Base-by-base conservation (phyloP, 2,329 filamentous ascomycete genomes). In the Exophiala sp. region DNA sequence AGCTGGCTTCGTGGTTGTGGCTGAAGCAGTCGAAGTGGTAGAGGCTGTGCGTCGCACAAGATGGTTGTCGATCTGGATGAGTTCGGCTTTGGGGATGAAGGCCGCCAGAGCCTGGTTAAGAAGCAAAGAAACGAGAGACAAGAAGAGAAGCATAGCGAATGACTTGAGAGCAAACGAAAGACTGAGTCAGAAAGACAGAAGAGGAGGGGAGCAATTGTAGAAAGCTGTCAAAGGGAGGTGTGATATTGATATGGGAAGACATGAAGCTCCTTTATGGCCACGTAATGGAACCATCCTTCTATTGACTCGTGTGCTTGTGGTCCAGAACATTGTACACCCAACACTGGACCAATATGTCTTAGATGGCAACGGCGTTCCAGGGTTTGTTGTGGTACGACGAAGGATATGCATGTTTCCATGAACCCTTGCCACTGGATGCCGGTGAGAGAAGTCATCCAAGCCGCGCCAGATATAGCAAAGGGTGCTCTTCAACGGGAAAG, bases 81-180 rank as follows among this genome's bases (percentile, higher is more conserved):
- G 43, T 40, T 58, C 54, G 13, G 50, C 53, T 21, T 38, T 43
- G 23, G 51, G 51, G 29, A 58, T 51, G 41, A 50, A 52, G 38
- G 47, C 46, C 11, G 47, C 53, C 14, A 43, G 32, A 19, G 45
- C 45, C 22, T 46, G 53, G 37, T 38, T 34, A 16, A 51, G 42
- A 14, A 57, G 29, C 8, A 58, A 24, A 16, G 21, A 43, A 54
- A 53, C 21, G 47, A 58, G 45, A 29, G 51, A 41, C 37, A 54
- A 35, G 21, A 56, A 52, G 39, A 53, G 24, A 32, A 57, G 27
- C 52, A 54, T 55, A 54, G 44, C 45, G 53, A 52, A 44, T 29
- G 46, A 50, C 47, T 37, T 24, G 42, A 37, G 13, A n/a, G 18
- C 23, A 44, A 44, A 29, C 13, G n/a, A 43, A 27, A 41, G 34